These are phyloP conservation scores for Amanita exitialis DNA, from an alignment of 768 basidiomycete genomes.

Conservation along the genomic window DNA sequence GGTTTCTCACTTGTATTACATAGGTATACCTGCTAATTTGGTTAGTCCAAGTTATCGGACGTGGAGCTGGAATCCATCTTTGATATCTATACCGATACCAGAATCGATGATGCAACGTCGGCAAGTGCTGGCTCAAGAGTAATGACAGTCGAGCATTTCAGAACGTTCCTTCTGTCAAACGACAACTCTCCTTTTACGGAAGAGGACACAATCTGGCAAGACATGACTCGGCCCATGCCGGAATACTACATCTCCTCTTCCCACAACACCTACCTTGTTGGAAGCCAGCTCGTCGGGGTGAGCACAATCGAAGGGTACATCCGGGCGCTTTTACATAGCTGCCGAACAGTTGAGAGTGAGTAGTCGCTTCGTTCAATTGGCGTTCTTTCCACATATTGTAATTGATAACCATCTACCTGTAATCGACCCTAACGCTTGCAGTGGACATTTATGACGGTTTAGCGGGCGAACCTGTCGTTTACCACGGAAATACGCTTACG, in stretches of 20 bases:
- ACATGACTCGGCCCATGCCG: constrained; percentile 83
- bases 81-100: constrained; percentile 23
- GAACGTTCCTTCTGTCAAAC: constrained; percentile 69
- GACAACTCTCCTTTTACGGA: constrained; percentile 58
- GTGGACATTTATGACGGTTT: constrained; percentile 94
- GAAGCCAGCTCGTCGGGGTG: constrained; percentile 78
- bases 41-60: constrained; percentile 28
- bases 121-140: neutral
- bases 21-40: neutral
- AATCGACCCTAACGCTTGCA: constrained; percentile 24
- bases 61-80: constrained; percentile 28
- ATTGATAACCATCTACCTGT: neutral
- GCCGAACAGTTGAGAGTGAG: constrained; percentile 84
- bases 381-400: constrained; percentile 16
- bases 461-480: constrained; percentile 67
- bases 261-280: constrained; percentile 88
- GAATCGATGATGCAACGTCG: neutral
- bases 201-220: constrained; percentile 45
- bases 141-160: constrained; percentile 58
- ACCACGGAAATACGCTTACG: constrained; percentile 89
- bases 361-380: constrained; percentile 9
- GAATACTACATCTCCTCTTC: constrained; percentile 91
- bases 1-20: constrained; percentile 3
- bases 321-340: constrained; percentile 78
- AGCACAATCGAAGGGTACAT: constrained; percentile 93